phyloP scores from a whole-genome alignment of 257 asterid genomes.

The Lycium ferocissimum region DNA sequence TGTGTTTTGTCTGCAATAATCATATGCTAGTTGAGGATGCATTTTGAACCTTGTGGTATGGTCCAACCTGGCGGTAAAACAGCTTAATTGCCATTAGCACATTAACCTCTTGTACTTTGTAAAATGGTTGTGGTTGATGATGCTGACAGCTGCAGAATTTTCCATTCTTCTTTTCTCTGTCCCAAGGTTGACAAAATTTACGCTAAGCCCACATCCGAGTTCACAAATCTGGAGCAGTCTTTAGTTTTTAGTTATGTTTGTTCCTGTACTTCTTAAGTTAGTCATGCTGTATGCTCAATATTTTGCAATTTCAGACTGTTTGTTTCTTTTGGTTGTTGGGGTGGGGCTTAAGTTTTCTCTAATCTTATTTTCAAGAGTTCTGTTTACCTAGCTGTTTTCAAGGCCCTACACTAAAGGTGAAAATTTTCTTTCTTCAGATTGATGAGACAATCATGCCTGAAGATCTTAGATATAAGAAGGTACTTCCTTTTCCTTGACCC shows the following conservation, averaged over 20 bases:
- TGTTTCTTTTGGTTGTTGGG: not conserved
- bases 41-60: slow-evolving; percentile 15
- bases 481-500: slow-evolving; percentile 35
- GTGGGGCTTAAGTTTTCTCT: not conserved
- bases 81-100: not conserved
- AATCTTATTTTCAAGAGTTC: not conserved
- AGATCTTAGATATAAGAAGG: slow-evolving; percentile 87
- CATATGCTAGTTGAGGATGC: not conserved
- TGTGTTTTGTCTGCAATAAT: not conserved
- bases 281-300: not conserved
- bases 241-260: not conserved
- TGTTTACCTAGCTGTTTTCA: not conserved
- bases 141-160: not conserved
- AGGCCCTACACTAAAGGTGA: not conserved
- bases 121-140: not conserved
- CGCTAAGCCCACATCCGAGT: not conserved
- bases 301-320: slow-evolving; percentile 5
- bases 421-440: slow-evolving; percentile 48
- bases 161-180: not conserved
- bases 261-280: not conserved
- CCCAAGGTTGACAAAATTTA: not conserved
- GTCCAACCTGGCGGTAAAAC: not conserved
- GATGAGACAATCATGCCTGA: slow-evolving; percentile 87
- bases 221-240: not conserved
- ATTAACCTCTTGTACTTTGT: not conserved